Percentiles rank a stretch among this genome's conserved stretches.
These are phyloP conservation scores for Hypholoma fasciculare DNA, from an alignment of 768 basidiomycete genomes.

Conservation along the genomic window DNA sequence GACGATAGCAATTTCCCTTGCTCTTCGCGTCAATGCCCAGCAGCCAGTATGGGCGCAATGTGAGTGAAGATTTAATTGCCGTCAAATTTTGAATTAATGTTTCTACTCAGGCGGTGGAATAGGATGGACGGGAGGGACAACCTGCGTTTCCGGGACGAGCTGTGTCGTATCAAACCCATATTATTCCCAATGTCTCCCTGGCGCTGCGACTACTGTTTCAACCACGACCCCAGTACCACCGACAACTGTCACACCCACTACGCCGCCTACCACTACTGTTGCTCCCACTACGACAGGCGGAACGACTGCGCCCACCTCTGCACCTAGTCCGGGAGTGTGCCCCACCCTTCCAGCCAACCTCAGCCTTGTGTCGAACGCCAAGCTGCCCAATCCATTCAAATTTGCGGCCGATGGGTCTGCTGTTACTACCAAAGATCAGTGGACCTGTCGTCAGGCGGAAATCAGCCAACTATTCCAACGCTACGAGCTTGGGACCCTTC, in stretches of 20 bases:
- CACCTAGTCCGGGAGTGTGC: conserved; percentile 22
- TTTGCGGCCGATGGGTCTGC: conserved; percentile 42
- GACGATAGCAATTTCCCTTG: neutral
- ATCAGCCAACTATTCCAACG: conserved; percentile 49
- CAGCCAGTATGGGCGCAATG: conserved; percentile 29
- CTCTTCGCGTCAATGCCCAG: conserved; percentile 24
- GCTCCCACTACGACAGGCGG: conserved; percentile 16
- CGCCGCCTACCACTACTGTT: conserved; percentile 10
- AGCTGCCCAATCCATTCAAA: conserved; percentile 56
- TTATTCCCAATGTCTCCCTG: conserved; percentile 37
- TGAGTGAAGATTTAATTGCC: conserved; percentile 10
- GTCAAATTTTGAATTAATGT: neutral
- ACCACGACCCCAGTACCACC: conserved; percentile 12
- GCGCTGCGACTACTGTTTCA: conserved; percentile 12
- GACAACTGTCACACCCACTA: neutral
- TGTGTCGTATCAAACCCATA: conserved; percentile 32
- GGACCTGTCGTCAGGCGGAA: conserved; percentile 51
- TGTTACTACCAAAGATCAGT: conserved; percentile 45
- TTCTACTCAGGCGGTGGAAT: conserved; percentile 31
- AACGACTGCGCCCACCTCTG: conserved; percentile 18
- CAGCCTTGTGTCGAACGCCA: conserved; percentile 34
- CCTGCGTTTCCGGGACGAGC: conserved; percentile 31
- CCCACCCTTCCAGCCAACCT: conserved; percentile 29
- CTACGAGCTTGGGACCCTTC: conserved; percentile 53
- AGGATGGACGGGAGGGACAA: conserved; percentile 34